These are phyloP conservation scores for Thelonectria olida DNA, from an alignment of 2,329 filamentous ascomycete genomes.

Conservation along the genomic window DNA sequence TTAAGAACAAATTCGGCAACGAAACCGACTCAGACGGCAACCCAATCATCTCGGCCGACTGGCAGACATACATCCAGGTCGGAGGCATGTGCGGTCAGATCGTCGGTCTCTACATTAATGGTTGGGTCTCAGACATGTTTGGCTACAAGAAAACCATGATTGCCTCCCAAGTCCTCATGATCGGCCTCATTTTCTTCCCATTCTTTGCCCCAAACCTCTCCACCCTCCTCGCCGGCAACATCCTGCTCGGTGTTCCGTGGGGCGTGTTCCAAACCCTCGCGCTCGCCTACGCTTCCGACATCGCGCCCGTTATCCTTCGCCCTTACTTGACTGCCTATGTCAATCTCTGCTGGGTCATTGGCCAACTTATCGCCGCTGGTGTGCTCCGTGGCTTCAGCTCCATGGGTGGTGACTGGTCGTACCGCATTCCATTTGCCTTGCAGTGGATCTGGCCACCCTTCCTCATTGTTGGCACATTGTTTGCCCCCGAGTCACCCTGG, in stretches of 20 bases:
- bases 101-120: too few species aligned
- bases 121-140: constrained; percentile 29
- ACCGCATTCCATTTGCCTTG: constrained; percentile 57
- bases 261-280: constrained; percentile 39
- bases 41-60: constrained; percentile 36
- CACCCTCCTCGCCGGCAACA: constrained; percentile 34
- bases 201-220: constrained; percentile 34
- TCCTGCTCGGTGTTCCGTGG: constrained; percentile 33
- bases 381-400: constrained; percentile 53
- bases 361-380: constrained; percentile 55
- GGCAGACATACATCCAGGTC: too few species aligned
- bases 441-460: constrained; percentile 60
- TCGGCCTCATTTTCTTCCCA: constrained; percentile 28
- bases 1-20: too few species aligned
- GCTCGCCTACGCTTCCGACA: too few species aligned
- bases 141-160: constrained; percentile 36
- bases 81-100: too few species aligned
- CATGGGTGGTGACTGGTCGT: constrained; percentile 54
- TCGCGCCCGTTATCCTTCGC: too few species aligned
- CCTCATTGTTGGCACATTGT: constrained; percentile 51
- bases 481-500: constrained; percentile 60
- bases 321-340: constrained; percentile 58
- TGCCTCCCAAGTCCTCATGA: constrained; percentile 29
- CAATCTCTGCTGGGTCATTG: constrained; percentile 61
- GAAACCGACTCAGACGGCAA: too few species aligned